phyloP scores from a whole-genome alignment of 495 filamentous ascomycete species.

The Bathelium albidoporum region DNA sequence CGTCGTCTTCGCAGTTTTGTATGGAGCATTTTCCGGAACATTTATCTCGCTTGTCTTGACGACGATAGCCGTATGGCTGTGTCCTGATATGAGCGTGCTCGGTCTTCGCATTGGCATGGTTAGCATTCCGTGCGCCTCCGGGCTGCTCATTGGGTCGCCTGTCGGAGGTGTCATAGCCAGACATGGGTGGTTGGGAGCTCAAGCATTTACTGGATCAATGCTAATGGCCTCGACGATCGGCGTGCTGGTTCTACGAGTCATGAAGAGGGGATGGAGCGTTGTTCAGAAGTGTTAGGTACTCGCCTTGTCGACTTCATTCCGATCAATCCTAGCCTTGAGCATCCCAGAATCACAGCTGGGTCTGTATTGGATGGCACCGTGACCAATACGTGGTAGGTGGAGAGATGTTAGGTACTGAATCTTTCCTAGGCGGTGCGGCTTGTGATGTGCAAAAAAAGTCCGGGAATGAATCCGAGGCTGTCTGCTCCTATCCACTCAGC shows the following conservation, averaged over 20 bases:
- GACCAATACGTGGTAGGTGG: no score
- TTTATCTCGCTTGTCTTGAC: not conserved
- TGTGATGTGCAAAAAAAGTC: no score
- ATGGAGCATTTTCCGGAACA: conserved; percentile 34
- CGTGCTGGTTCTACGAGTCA: not conserved
- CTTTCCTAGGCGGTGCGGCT: no score
- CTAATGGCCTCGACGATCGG: not conserved
- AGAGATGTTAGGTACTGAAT: no score
- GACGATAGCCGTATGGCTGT: not conserved
- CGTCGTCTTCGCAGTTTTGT: conserved; percentile 33
- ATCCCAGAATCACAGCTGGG: not conserved
- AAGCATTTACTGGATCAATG: not conserved
- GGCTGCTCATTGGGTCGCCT: not conserved
- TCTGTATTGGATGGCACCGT: not conserved
- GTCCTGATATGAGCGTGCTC: not conserved
- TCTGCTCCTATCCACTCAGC: no score
- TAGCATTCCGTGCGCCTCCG: not conserved
- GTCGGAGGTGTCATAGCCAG: not conserved
- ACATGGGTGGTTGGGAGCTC: not conserved
- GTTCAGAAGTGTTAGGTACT: not conserved
- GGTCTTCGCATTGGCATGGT: not conserved
- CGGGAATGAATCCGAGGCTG: no score
- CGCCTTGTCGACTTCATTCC: not conserved
- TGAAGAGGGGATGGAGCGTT: not conserved
- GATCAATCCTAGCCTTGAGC: not conserved